Evolutionary conservation across 148 eudicot species (phyloP).

Genomic region (Mesembryanthemum crystallinum): DNA sequence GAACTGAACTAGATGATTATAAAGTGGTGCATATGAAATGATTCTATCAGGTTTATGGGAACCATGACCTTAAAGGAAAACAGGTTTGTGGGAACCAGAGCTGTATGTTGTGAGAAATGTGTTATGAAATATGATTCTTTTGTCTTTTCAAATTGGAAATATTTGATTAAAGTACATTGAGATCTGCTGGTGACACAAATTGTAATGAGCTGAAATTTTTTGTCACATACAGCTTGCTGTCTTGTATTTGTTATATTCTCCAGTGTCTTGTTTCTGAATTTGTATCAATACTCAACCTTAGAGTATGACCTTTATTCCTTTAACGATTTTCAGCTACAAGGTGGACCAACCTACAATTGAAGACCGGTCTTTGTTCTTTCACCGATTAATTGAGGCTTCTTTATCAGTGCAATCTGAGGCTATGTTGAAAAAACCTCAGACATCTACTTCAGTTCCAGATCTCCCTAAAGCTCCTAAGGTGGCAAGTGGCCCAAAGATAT

Average conservation of each 20-base stretch:
- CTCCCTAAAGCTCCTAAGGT: slow-evolving; percentile 94
- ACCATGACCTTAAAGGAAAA: no score
- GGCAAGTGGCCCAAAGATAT: slow-evolving; percentile 70
- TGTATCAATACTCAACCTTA: background rate
- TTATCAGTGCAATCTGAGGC: slow-evolving; percentile 68
- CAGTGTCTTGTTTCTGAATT: background rate
- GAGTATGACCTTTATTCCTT: slow-evolving; percentile 8
- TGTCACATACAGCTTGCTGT: slow-evolving; percentile 1
- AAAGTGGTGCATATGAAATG: background rate
- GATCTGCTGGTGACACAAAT: background rate
- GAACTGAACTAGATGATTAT: background rate
- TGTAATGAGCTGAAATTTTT: background rate
- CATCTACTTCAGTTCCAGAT: slow-evolving; percentile 50
- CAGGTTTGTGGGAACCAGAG: background rate
- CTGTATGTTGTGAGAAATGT: background rate
- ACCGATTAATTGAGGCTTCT: slow-evolving; percentile 72
- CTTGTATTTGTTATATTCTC: background rate
- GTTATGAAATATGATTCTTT: background rate
- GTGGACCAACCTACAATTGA: slow-evolving; percentile 62
- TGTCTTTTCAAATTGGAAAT: background rate
- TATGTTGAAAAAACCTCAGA: slow-evolving; percentile 32
- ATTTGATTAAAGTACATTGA: background rate
- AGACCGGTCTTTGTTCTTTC: slow-evolving; percentile 77
- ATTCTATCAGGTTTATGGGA: background rate
- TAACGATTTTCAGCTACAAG: slow-evolving; percentile 46